Base-by-base conservation (phyloP, 2,329 filamentous ascomycete genomes). In the Blumeria hordei region DNA sequence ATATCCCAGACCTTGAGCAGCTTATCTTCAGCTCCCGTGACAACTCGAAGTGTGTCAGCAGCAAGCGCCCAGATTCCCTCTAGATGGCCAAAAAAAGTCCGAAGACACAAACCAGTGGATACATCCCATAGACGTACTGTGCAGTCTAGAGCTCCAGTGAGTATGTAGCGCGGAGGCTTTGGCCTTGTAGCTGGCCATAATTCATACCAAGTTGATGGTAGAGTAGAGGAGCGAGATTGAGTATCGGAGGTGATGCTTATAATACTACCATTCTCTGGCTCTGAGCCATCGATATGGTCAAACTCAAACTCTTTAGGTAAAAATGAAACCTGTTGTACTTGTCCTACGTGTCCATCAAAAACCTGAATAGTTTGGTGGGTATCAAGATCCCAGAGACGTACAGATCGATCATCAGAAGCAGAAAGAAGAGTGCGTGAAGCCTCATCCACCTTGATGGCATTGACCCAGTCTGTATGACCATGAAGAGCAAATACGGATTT, bases 1-100 rank as follows among this genome's bases (percentile, higher is more conserved):
- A 90, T 85, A 68, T 96, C 90, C 92, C 92, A 98, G 35, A 85
- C 80, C 71, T 96, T 96, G 62, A 94, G 85, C 79, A 90, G 93
- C 44, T 86, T 81, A 68, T 98, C 92, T 67, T 96, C 88, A 10
- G 86, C 85, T 0, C 88, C 90, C 16, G 83, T 87, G 12, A 96
- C 87, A 14, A 94, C 79, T 10, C 92, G 80, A 18, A 96, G 71
- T 0, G 84, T 88, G 68, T 96, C 90, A 3, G 85, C 90, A 0
- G 85, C 86, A 2, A 98, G 74, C 6, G 85, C 84, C 92, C 92
- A 98, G 18, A 98, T 83, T 35, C 92, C 92, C 67, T 98, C 92
- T 21, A 98, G 77, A 64, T 98, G 92, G 0, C 92, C 92, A 65
- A 96, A 98, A 72, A 95, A 94, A 35, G 87, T 94, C 58, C 87